Percentiles rank a stretch among this genome's conserved stretches.
phyloP scores from a whole-genome alignment of 202 grass and related monocot species.

The Eragrostis tef region DNA sequence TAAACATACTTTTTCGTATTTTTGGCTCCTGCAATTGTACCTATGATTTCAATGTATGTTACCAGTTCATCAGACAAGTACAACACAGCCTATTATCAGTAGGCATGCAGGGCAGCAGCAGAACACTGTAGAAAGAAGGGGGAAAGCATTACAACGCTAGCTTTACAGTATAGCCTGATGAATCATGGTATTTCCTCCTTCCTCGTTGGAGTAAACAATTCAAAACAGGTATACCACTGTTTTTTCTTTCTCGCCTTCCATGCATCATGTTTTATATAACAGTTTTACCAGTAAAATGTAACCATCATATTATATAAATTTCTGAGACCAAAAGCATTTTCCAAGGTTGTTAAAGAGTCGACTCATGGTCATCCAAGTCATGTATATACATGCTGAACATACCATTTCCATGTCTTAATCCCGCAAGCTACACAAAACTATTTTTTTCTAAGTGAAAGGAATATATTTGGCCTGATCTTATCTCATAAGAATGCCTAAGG shows the following conservation, averaged over 20 bases:
- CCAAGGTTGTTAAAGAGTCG: too few species aligned
- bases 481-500: neutral
- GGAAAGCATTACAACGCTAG: constrained; percentile 72
- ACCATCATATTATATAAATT: too few species aligned
- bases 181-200: constrained; percentile 78
- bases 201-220: constrained; percentile 92
- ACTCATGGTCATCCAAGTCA: too few species aligned
- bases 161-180: constrained; percentile 87
- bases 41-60: constrained; percentile 10
- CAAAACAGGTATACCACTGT: constrained; percentile 60
- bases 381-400: too few species aligned
- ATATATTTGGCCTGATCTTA: too few species aligned
- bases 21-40: neutral
- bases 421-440: too few species aligned
- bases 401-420: too few species aligned
- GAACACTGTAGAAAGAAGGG: constrained; percentile 75
- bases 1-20: too few species aligned
- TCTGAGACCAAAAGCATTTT: too few species aligned
- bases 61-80: constrained; percentile 16
- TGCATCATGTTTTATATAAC: too few species aligned
- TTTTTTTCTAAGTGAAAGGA: too few species aligned
- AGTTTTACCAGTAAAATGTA: too few species aligned
- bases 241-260: neutral
- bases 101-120: constrained; percentile 74
- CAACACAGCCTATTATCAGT: constrained; percentile 53